Base-by-base conservation (phyloP, 768 basidiomycete genomes). In the Tulasnella sp. region DNA sequence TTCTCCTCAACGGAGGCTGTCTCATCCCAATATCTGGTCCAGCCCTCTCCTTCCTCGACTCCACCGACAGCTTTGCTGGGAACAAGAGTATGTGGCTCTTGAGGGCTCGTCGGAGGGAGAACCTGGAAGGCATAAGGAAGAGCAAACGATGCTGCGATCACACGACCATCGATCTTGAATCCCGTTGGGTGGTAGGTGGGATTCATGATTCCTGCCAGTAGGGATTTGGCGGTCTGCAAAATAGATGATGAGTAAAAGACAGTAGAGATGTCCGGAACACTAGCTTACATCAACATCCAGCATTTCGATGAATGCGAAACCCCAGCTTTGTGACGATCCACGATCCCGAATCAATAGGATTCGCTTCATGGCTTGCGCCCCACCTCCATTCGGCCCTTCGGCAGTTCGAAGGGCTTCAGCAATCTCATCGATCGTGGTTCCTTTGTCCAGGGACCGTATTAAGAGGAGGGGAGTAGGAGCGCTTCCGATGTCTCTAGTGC, bases 271-370 rank as follows among this genome's bases (percentile, higher is more conserved):
- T 9, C 58, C 7, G n/a, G 34, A 9, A 38, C 54, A 14, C 67
- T 2, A 29, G 80, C 85, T 78, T 83, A 96, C 97, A 86, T 91
- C 89, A 7, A 90, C 82, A 79, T 96, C 93, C 22, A 92, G 85
- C 79, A 98, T 94, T 80, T 98, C 96, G 12, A 97, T 93, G 81
- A 99, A 99, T 0, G 93, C 90, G 81, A 96, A 97, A 14, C 97
- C 94, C 86, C 93, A 96, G 82, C 94, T 94, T 5, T 91, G 91
- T 85, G 92, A 87, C 0, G 93, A 93, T 19, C 89, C 88, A 81
- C 92, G 91, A 84, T 99, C 96, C 82, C 94, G 93, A 83, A 97
- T 91, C 73, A 97, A 86, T 40, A 96, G 86, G 76, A 99, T 91
- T 70, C 96, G 87, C 79, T 89, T 90, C 90, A 98, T 93, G 37